Evolutionary conservation across 257 asterid genomes (phyloP), one percentile per base, ranked within the genome.

Genomic region (Verbascum thapsus): DNA sequence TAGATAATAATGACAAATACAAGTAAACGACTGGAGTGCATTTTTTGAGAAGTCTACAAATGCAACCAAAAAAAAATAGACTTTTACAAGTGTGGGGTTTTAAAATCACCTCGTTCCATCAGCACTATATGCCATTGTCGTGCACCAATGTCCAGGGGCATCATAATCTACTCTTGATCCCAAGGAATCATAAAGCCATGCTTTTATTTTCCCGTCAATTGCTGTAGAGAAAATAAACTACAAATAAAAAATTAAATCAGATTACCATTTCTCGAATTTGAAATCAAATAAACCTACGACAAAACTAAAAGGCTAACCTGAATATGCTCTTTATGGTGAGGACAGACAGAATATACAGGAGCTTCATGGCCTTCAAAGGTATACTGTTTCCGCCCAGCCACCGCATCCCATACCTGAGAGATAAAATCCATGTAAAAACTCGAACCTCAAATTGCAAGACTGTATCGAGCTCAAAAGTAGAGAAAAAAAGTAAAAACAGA

Each of bases 71-170:
- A 26, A 26, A 26, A 63, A 41, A 70, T 66, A 53, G 19, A 63
- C 10, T 3, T n/a, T 38, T 16, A 68, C 26, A 23, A 66, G 65
- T 18, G 43, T 41, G n/a, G 58, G 47, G 56, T 58, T 66, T 26
- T 61, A 51, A 63, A 58, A 66, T 53, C 58, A 88, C 98, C 98
- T 88, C 63, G 95, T 80, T 72, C 98, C 98, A 81, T 91, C 98
- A 55, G 97, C 97, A 64, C 98, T 91, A 71, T 91, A 91, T 22
- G 95, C 86, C 98, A 91, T 86, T 64, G 95, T 88, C 9, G 98
- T 88, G 74, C 98, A 91, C 95, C 96, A 88, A 70, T 69, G 96
- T 26, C 98, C 98, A 37, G 98, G 98, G 63, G 98, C 98, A 83
- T 91, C 97, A 81, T 91, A 91, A 73, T 91, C 98, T 58, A 91